Evolutionary conservation across 371 early-diverging fungal species (phyloP).

Genomic region (Lichtheimia ramosa): DNA sequence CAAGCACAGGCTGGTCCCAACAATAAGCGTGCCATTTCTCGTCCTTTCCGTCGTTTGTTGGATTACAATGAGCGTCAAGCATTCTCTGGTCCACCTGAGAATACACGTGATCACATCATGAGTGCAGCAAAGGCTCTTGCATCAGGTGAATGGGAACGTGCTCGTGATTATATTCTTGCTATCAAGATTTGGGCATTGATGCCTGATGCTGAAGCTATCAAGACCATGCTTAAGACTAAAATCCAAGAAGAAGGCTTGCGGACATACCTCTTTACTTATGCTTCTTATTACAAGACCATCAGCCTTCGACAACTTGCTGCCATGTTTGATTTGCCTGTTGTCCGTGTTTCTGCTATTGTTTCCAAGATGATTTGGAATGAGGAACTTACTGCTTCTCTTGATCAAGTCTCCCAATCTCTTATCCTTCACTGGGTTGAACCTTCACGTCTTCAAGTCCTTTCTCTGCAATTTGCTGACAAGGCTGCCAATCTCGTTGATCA

Average conservation of each 20-base stretch:
- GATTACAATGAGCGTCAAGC: constrained; percentile 95
- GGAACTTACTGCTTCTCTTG: constrained; percentile 83
- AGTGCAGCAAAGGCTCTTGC: constrained; percentile 92
- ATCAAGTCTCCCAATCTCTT: constrained; percentile 78
- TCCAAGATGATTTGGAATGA: constrained; percentile 93
- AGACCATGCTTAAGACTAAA: constrained; percentile 84
- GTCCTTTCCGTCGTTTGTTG: constrained; percentile 91
- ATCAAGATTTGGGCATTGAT: constrained; percentile 97
- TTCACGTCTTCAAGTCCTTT: constrained; percentile 82
- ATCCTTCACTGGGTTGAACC: constrained; percentile 83
- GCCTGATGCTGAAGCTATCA: constrained; percentile 77
- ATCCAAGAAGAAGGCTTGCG: constrained; percentile 96
- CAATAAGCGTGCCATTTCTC: constrained; percentile 83
- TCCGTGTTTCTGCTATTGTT: constrained; percentile 72
- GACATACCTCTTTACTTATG: constrained; percentile 92
- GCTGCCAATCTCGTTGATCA: constrained; percentile 83
- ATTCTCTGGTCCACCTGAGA: constrained; percentile 96
- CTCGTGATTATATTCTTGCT: constrained; percentile 76
- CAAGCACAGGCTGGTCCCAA: constrained; percentile 87
- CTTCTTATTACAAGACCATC: constrained; percentile 86
- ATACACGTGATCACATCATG: constrained; percentile 97
- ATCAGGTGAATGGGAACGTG: constrained; percentile 91
- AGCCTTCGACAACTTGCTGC: constrained; percentile 75
- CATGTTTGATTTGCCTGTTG: constrained; percentile 84
- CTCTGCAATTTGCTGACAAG: constrained; percentile 88